Base-by-base conservation (phyloP, 2,329 filamentous ascomycete species). In the Conoideocrella luteorostrata region DNA sequence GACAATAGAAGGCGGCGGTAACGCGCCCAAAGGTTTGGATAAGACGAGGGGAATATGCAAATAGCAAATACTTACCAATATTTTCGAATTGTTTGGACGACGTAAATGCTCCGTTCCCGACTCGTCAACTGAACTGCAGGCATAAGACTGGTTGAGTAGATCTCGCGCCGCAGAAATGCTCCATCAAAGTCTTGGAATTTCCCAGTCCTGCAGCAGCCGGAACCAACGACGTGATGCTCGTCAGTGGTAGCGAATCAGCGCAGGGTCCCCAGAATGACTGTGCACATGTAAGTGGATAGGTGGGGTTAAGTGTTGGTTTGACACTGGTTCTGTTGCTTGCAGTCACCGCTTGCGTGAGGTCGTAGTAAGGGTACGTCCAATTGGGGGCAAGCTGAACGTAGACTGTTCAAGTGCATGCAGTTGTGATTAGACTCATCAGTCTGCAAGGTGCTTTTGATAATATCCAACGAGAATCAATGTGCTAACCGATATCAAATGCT, bases 1-100 rank as follows among this genome's bases (percentile, higher is more conserved):
- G 43, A 41, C 15, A 33, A 32, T 32, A n/a, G 21, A 33, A 29
- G 36, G n/a, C 13, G 35, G 26, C 30, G 41, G 40, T 21, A 21
- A 21, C 29, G 17, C 11, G 40, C 32, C 12, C 13, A 20, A n/a
- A 4, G 32, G 26, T 6, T 23, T 24, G 10, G 28, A 33, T 18
- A 15, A 17, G 28, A 35, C 18, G n/a, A 6, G 22, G 5, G 10
- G 13, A 29, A 33, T 5, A 20, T 12, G 26, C 15, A 20, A 15
- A 13, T 5, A 6, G 23, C 17, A 28, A 9, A 10, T 38, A 23
- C 34, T 7, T 38, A 24, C 10, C 15, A 28, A 29, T n/a, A 34
- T 4, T 18, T 13, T 37, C n/a, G 22, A 26, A 22, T 20, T 28
- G 23, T n/a, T 18, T 10, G 9, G 22, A 28, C 12, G 36, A 28